phyloP scores from a whole-genome alignment of 257 asterid genomes.

The Solanum pinnatisectum region DNA sequence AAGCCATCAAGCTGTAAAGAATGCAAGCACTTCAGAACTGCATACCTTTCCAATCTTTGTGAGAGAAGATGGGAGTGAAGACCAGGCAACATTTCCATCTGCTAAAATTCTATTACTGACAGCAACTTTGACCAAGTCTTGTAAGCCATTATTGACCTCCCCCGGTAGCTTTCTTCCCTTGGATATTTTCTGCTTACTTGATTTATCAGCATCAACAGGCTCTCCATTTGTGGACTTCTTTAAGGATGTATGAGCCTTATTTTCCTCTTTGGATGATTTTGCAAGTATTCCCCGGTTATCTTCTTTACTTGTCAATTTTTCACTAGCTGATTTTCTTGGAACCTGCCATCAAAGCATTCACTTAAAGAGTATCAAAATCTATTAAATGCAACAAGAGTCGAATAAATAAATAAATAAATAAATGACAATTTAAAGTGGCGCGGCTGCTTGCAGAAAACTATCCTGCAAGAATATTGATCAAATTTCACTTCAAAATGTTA shows the following conservation, averaged over 20 bases:
- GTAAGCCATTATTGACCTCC: conserved; percentile 50
- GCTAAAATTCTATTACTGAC: conserved; percentile 45
- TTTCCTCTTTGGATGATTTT: conserved; percentile 51
- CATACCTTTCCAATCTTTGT: conserved; percentile 85
- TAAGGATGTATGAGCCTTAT: conserved; percentile 28
- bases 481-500: neutral
- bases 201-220: conserved; percentile 32
- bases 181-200: conserved; percentile 31
- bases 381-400: neutral
- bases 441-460: neutral
- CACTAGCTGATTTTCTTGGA: conserved; percentile 72
- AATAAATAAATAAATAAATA: neutral
- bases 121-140: conserved; percentile 71
- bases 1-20: neutral
- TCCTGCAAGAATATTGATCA: neutral
- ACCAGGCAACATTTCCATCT: conserved; percentile 73
- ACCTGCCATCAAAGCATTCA: conserved; percentile 28
- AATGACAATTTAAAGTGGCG: neutral
- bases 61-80: conserved; percentile 73
- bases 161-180: conserved; percentile 48
- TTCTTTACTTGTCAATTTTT: conserved; percentile 49
- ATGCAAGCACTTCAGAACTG: neutral
- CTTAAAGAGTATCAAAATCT: conserved; percentile 1
- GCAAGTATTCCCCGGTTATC: conserved; percentile 36
- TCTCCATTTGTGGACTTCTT: conserved; percentile 44